A percentile compares a stretch with the other conserved stretches of the same genome.
phyloP scores from a whole-genome alignment of 768 basidiomycete genomes.

The Botryobasidium botryosum region DNA sequence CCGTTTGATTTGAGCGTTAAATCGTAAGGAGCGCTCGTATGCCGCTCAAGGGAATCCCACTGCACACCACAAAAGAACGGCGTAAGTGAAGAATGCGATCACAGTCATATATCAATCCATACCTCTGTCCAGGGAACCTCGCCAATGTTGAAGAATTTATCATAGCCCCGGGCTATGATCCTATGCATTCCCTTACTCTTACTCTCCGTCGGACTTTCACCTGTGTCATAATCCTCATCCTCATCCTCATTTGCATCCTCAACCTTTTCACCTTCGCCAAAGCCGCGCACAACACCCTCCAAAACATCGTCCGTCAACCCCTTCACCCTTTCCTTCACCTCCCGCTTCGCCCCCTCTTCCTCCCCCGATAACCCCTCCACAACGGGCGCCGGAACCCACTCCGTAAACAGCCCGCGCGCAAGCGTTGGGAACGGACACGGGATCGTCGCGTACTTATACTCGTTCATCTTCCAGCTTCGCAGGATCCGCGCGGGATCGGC shows the following conservation, averaged over 20 bases:
- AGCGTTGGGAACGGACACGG: constrained; percentile 89
- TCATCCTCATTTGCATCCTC: neutral
- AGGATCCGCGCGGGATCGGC: constrained; percentile 38
- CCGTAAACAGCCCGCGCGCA: constrained; percentile 80
- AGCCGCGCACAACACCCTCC: neutral
- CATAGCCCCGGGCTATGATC: constrained; percentile 84
- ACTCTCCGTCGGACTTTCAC: neutral
- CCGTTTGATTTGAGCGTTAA: constrained; percentile 90
- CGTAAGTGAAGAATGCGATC: constrained; percentile 2
- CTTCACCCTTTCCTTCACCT: constrained; percentile 19
- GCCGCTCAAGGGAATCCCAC: constrained; percentile 57
- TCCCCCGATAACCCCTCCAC: no score
- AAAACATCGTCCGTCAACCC: constrained; percentile 15
- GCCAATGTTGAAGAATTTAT: constrained; percentile 97
- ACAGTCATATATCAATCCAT: constrained; percentile 18
- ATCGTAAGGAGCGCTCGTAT: constrained; percentile 64
- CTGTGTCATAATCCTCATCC: neutral
- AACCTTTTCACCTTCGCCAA: neutral
- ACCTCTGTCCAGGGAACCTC: constrained; percentile 94
- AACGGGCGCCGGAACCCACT: constrained; percentile 18
- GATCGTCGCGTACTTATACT: constrained; percentile 81
- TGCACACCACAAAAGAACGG: constrained; percentile 18
- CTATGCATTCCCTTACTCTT: constrained; percentile 15
- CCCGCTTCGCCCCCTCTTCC: constrained; percentile 15
- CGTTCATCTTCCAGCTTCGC: constrained; percentile 94